These are phyloP conservation scores for Boletus fagicola DNA, from an alignment of 768 basidiomycete genomes.

Conservation along the genomic window DNA sequence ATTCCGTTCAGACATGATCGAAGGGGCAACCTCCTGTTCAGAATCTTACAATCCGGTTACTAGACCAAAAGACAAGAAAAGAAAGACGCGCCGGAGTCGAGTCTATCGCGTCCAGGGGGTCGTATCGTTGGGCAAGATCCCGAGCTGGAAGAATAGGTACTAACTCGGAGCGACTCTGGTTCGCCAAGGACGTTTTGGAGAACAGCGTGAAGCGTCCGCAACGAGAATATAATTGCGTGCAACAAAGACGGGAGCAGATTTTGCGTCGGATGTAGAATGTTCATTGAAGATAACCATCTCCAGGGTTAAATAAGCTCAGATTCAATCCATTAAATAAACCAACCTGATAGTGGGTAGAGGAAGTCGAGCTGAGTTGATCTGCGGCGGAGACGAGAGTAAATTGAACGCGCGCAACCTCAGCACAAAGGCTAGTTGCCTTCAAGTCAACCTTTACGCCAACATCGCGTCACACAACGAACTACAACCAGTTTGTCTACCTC, in stretches of 20 bases:
- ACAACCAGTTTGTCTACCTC: background rate
- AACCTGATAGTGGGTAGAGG: no score
- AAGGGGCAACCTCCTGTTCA: background rate
- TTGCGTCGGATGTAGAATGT: background rate
- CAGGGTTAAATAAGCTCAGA: no score
- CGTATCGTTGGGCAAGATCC: no score
- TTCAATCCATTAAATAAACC: no score
- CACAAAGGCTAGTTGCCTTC: background rate
- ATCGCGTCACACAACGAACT: background rate
- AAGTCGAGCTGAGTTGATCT: background rate
- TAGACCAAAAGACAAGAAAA: background rate
- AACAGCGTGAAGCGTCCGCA: background rate
- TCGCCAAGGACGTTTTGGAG: no score
- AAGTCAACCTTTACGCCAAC: background rate
- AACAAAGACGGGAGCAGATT: background rate
- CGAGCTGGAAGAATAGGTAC: no score
- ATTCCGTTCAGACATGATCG: background rate
- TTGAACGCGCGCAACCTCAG: background rate
- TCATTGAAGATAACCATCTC: no score
- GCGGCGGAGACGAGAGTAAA: background rate
- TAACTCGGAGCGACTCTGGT: background rate
- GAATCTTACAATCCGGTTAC: background rate
- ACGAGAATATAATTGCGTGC: background rate
- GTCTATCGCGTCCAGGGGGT: no score
- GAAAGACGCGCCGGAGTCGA: background rate